Evolutionary conservation across 108 stramenopile genomes (phyloP).

Genomic region (Hondaea fermentalgiana): DNA sequence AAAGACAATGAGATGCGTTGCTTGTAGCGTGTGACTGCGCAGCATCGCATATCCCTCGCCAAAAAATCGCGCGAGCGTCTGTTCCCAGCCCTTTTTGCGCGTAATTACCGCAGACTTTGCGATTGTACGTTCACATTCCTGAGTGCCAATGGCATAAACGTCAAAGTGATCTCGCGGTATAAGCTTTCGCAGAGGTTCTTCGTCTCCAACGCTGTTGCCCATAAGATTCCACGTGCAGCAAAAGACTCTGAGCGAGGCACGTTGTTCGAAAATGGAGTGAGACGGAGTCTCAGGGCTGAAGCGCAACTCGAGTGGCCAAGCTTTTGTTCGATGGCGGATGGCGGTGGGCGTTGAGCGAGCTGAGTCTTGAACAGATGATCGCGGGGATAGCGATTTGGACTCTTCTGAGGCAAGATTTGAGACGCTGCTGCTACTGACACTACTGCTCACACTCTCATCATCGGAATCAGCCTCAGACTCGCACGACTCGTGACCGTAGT

Average conservation of each 20-base stretch:
- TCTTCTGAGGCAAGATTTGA: no score
- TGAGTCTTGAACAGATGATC: not conserved
- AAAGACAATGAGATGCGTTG: conserved; percentile 23
- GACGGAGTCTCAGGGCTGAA: not conserved
- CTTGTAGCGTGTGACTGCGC: not conserved
- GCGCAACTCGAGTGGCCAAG: not conserved
- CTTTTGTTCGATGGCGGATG: not conserved
- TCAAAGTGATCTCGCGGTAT: not conserved
- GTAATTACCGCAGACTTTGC: conserved; percentile 11
- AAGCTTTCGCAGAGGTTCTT: not conserved
- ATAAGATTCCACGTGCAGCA: conserved; percentile 15
- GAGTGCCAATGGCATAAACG: not conserved
- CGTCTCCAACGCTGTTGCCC: not conserved
- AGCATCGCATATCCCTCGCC: not conserved
- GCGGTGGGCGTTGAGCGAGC: not conserved
- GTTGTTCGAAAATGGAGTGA: not conserved
- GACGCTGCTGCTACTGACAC: no score
- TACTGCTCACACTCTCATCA: no score
- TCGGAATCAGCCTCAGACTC: no score
- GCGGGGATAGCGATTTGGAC: not conserved
- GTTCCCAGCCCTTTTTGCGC: conserved; percentile 16
- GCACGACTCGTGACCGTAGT: no score
- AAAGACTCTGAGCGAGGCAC: not conserved
- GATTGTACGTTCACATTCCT: conserved; percentile 23
- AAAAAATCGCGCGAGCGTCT: not conserved